Evolutionary conservation across 768 basidiomycete species (phyloP), one percentile per base, ranked within the genome.

Genomic region (Nidula microcarpa): DNA sequence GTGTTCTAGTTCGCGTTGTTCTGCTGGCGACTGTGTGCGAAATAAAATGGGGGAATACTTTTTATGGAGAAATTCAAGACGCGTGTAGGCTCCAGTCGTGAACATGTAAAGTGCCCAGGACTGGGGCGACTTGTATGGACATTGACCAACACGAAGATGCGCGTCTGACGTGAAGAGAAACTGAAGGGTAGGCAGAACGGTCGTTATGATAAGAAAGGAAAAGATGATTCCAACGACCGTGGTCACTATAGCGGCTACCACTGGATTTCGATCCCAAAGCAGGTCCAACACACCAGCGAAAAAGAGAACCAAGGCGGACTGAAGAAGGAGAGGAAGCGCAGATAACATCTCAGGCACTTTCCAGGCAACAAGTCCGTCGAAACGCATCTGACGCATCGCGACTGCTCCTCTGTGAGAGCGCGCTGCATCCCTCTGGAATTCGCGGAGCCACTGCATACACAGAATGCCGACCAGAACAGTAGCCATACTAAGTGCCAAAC

Each of bases 251-350:
- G 49, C 45, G 1, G 66, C 65, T 11, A 68, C 59, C 6, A 52
- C 43, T 3, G 11, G 39, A 47, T 60, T 56, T 9, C 57, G 47
- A 2, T 56, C 37, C 64, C 62, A 64, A 23, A 66, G 49, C 3
- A 66, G 49, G 17, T 65, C 62, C n/a, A 68, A 47, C 10, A 68
- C 33, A 2, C 65, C 65, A 7, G 58, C 59, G 18, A 66, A 66
- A 49, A 68, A 68, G 16, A 68, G 59, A 4, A 66, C 55, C 11
- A 68, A 48, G 1, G 67, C 55, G 4, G 53, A 14, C 45, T 67
- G 65, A 7, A 68, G 55, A 2, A 66, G 51, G 17, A 68, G 52
- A 7, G 67, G 65, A 8, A 65, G 58, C n/a, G 60, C 36, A 9
- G 61, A 59, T 4, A 68, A 49, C 32, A 66, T 63, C 4, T 43